Evolutionary conservation across 2,329 filamentous ascomycete species (phyloP), one percentile per base, ranked within the genome.

Genomic region (Fusarium goolgardi): DNA sequence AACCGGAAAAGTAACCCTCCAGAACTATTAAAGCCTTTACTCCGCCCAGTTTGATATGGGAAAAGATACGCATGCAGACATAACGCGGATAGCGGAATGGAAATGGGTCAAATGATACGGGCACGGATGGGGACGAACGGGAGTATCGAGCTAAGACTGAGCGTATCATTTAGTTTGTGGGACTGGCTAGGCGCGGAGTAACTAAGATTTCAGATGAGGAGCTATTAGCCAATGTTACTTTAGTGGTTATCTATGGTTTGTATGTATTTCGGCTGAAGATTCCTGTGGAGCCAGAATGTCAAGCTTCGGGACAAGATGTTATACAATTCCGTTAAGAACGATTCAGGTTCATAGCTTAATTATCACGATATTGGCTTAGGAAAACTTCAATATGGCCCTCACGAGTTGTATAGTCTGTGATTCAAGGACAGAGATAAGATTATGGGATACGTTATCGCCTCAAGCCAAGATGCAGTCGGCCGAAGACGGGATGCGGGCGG

Each of bases 21-120:
- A n/a, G n/a, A n/a, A n/a, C n/a, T n/a, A n/a, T n/a, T n/a, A n/a
- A n/a, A n/a, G n/a, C n/a, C n/a, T n/a, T n/a, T n/a, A n/a, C 4
- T 20, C 32, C 46, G 15, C 29, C 7, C 15, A 37, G 21, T 20
- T 25, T 15, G 6, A 25, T 18, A 49, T 49, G 18, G 34, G 27
- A n/a, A 59, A 47, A n/a, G 21, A 32, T 32, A 34, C 6, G 1
- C 5, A 10, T 21, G 34, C 41, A 58, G 20, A 41, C n/a, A 37
- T 20, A 20, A 37, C 29, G 15, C 12, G 20, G 41, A 15, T 58
- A 58, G 11, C 4, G 25, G 31, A 27, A 27, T 8, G 1, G 27
- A 34, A 12, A 44, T 29, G 25, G 11, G 18, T n/a, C 41, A 44
- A 44, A 44, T 13, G 52, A 47, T 40, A 59, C 21, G 34, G 56